phyloP scores from a whole-genome alignment of 768 basidiomycete species.

The Termitomyces sp. region DNA sequence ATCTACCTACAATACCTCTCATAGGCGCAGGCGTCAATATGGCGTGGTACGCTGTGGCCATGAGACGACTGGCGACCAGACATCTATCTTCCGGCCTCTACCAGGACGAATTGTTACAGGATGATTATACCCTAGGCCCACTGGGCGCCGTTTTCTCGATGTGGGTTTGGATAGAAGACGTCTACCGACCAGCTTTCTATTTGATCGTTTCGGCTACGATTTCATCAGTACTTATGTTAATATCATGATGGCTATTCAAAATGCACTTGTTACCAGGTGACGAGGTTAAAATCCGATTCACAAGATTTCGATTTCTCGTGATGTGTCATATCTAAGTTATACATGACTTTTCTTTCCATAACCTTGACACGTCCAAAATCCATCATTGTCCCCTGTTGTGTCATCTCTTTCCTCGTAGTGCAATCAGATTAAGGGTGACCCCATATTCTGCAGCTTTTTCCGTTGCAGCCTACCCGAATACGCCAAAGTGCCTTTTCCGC shows the following conservation, averaged over 20 bases:
- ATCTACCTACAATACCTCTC: slow-evolving; percentile 45
- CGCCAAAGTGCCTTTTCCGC: background rate
- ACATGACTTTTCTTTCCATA: background rate
- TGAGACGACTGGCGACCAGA: slow-evolving; percentile 41
- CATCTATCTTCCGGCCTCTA: background rate
- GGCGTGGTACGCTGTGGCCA: slow-evolving; percentile 63
- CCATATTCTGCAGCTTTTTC: background rate
- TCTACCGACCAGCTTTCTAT: background rate
- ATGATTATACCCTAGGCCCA: slow-evolving; percentile 26
- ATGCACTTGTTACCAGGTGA: background rate
- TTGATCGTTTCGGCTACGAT: background rate
- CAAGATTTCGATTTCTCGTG: background rate
- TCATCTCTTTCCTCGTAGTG: no score
- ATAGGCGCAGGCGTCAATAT: slow-evolving; percentile 58
- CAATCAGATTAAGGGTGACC: no score
- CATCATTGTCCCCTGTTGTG: background rate
- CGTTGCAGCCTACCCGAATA: background rate
- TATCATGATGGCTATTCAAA: background rate
- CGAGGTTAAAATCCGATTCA: no score
- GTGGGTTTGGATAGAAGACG: slow-evolving; percentile 37
- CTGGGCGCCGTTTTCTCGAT: slow-evolving; percentile 33
- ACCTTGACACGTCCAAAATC: background rate
- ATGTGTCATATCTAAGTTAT: background rate
- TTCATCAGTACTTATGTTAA: background rate
- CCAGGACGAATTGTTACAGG: background rate